Percentiles rank a stretch among this genome's conserved stretches.
Conservation (phyloP, 768 basidiomycete genomes). For the Tephrocybe sp. region DNA sequence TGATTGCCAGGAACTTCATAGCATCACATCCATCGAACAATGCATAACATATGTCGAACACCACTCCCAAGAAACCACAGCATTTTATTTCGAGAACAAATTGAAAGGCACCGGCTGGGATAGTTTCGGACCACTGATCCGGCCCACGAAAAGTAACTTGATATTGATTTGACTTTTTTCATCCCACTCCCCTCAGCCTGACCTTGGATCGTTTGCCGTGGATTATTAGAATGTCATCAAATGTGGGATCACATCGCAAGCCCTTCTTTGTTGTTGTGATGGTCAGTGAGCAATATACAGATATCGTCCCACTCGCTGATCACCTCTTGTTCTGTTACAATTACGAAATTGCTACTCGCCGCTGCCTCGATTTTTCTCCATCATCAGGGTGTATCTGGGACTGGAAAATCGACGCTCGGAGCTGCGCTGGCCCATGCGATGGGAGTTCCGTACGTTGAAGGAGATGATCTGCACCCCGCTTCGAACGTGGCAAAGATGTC, state of each 20-base stretch:
- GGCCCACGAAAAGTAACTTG: too few relatives aligned
- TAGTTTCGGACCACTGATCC: too few relatives aligned
- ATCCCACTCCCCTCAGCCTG: too few relatives aligned
- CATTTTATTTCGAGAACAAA: too few relatives aligned
- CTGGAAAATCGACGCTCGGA: slow-evolving; percentile 75
- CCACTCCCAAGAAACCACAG: too few relatives aligned
- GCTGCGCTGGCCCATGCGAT: slow-evolving; percentile 57
- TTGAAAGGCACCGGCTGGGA: too few relatives aligned
- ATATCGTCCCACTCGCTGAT: neutral
- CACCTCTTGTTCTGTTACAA: neutral
- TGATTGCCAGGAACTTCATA: too few relatives aligned
- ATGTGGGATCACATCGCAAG: neutral
- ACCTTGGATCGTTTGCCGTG: neutral
- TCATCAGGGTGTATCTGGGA: slow-evolving; percentile 70
- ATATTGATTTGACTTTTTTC: too few relatives aligned
- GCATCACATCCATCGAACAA: too few relatives aligned
- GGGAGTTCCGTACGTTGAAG: slow-evolving; percentile 81
- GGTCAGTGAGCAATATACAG: slow-evolving; percentile 15
- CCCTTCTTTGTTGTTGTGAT: slow-evolving; percentile 23
- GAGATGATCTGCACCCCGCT: slow-evolving; percentile 82
- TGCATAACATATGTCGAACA: too few relatives aligned
- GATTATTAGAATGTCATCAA: slow-evolving; percentile 3
- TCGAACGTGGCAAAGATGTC: slow-evolving; percentile 90
- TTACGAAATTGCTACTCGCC: neutral
- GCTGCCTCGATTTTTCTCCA: neutral